These are phyloP conservation scores for Myxozyma mucilagina DNA, from an alignment of 805 yeast species.

Conservation along the genomic window DNA sequence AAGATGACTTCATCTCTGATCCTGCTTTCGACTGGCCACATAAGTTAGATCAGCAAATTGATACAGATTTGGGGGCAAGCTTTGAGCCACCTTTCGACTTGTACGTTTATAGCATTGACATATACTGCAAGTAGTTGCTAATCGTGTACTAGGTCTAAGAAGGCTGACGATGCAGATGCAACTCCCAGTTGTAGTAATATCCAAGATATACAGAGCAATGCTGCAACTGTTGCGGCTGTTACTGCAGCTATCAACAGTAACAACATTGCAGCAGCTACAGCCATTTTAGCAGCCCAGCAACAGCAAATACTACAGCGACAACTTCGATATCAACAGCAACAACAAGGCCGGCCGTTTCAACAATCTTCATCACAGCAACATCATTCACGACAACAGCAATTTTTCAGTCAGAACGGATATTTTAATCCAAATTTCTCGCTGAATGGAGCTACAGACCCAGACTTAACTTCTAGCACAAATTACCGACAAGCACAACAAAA, in stretches of 20 bases:
- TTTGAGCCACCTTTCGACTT: not conserved
- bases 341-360: no score
- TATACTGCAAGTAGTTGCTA: no score
- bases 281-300: constrained; percentile 11
- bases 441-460: constrained; percentile 1
- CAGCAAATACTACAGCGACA: constrained; percentile 17
- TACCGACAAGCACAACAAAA: not conserved
- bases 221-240: constrained; percentile 13
- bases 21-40: constrained; percentile 25
- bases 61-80: not conserved
- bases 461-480: not conserved
- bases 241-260: constrained; percentile 9
- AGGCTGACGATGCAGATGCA: not conserved
- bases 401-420: not conserved
- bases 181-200: not conserved
- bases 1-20: constrained; percentile 3
- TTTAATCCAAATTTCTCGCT: not conserved
- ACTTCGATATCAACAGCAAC: constrained; percentile 11
- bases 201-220: not conserved
- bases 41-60: not conserved
- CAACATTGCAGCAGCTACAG: constrained; percentile 7
- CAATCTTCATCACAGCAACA: no score
- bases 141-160: not conserved
- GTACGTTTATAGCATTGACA: constrained; percentile 2
- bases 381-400: not conserved